Base-by-base conservation (phyloP, 2,329 filamentous ascomycete species). In the Exophiala sp. region DNA sequence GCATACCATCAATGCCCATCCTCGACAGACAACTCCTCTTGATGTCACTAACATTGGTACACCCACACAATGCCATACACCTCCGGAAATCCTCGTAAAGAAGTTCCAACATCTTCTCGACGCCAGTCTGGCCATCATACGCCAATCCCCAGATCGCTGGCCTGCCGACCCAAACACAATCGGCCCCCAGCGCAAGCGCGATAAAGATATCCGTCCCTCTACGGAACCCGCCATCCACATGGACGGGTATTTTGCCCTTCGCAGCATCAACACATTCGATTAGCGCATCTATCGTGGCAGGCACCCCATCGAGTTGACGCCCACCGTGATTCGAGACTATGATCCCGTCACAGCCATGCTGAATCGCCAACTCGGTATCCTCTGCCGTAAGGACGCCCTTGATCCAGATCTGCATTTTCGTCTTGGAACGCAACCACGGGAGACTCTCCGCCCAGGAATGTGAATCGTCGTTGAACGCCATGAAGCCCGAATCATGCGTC, bases 131-230 rank as follows among this genome's bases (percentile, higher is more conserved):
- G 5, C 63, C 63, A 29, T 57, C 55, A 41, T 65, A 63, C 39
- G 61, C 62, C 33, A 80, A 65, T 1, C 75, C 78, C 78, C 77
- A 80, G 14, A 80, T 67, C 7, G 73, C 68, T 5, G 73, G 71
- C 20, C 77, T 62, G 1, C 78, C 77, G 3, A 77, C 67, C 74
- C 68, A 81, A 54, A 69, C 75, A 63, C 68, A 78, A 40, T 77
- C 68, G 0, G 77, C 78, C 1, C 77, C 78, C 3, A 81, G 63
- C 3, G 76, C 75, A 2, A 81, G 65, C 1, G 80, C 80, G 61
- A 83, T 83, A 66, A 84, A 77, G 9, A 82, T 72, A 63, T 84
- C 81, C 0, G 73, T 77, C 0, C 79, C 81, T 7, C 75, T 73
- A 36, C 80, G 64, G 21, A 84, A 75, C 0, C 81, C 80, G 5